Evolutionary conservation across 257 asterid species (phyloP).

Genomic region (Rubia yunnanensis): DNA sequence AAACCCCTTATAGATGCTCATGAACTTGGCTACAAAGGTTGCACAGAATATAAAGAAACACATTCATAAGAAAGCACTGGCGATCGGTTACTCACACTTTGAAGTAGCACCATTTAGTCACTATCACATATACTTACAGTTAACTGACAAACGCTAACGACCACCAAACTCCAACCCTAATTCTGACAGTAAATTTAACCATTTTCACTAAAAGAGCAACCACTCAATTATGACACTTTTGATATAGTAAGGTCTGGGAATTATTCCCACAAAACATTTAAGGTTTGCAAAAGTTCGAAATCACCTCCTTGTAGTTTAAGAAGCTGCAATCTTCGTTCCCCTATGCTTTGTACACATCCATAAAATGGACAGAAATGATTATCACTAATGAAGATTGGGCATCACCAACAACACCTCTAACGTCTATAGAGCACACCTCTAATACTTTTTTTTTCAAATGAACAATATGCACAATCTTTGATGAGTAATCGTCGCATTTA

Average conservation of each 20-base stretch:
- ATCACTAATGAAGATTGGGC: too few relatives aligned
- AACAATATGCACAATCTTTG: neutral
- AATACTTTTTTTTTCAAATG: neutral
- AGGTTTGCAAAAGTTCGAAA: neutral
- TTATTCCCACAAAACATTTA: neutral
- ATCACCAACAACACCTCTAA: neutral
- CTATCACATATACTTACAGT: neutral
- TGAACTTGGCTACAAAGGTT: conserved; percentile 97
- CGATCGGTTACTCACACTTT: neutral
- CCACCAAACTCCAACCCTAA: neutral
- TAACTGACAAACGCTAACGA: neutral
- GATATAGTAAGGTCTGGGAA: too few relatives aligned
- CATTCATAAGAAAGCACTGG: too few relatives aligned
- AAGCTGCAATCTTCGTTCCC: neutral
- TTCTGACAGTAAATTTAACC: neutral
- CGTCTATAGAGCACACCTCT: neutral
- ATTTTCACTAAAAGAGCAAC: neutral
- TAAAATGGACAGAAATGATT: neutral
- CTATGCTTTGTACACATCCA: neutral
- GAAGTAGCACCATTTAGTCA: neutral
- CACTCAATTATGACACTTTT: neutral
- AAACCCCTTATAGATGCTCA: conserved; percentile 93
- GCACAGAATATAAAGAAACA: conserved; percentile 32
- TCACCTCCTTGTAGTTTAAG: neutral
- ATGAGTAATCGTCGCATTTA: too few relatives aligned